Conservation (phyloP, 1,284 basidiomycete species). For the Lentinula novae-zelandiae region DNA sequence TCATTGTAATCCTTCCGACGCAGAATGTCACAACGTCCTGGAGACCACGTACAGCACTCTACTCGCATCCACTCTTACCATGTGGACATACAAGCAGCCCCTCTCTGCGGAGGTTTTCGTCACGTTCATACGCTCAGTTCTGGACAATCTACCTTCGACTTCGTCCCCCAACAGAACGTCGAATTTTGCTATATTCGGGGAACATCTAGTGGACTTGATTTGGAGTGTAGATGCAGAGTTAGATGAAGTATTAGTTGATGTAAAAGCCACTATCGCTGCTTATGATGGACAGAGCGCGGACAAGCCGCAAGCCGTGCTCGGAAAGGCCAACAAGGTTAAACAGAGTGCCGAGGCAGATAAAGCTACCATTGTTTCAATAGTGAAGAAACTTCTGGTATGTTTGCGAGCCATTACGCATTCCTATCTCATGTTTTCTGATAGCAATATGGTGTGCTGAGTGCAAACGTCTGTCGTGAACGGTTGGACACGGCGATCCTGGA, state of each 20-base stretch:
- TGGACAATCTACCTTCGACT: constrained; percentile 62
- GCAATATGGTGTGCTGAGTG: constrained; percentile 52
- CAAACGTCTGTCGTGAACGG: constrained; percentile 64
- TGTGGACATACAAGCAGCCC: constrained; percentile 45
- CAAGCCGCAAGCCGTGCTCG: constrained; percentile 19
- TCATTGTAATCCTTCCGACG: constrained; percentile 54
- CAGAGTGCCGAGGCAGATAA: constrained; percentile 59
- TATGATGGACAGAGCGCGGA: constrained; percentile 27
- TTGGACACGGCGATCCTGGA: constrained; percentile 63
- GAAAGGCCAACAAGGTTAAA: constrained; percentile 42
- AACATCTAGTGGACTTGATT: constrained; percentile 70
- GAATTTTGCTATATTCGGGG: constrained; percentile 49
- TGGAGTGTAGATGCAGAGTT: constrained; percentile 76
- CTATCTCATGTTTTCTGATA: constrained; percentile 22
- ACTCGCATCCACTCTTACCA: constrained; percentile 51
- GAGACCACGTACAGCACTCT: constrained; percentile 65
- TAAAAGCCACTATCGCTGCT: constrained; percentile 38
- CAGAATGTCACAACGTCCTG: constrained; percentile 48
- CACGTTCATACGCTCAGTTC: constrained; percentile 59
- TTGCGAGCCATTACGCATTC: constrained; percentile 7
- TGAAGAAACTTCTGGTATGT: constrained; percentile 66
- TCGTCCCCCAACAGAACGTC: constrained; percentile 33
- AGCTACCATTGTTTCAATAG: constrained; percentile 49
- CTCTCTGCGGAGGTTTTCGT: constrained; percentile 49
- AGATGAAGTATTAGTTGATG: constrained; percentile 63